Conservation (phyloP, 495 filamentous ascomycete genomes). For the Penicillium salamii region DNA sequence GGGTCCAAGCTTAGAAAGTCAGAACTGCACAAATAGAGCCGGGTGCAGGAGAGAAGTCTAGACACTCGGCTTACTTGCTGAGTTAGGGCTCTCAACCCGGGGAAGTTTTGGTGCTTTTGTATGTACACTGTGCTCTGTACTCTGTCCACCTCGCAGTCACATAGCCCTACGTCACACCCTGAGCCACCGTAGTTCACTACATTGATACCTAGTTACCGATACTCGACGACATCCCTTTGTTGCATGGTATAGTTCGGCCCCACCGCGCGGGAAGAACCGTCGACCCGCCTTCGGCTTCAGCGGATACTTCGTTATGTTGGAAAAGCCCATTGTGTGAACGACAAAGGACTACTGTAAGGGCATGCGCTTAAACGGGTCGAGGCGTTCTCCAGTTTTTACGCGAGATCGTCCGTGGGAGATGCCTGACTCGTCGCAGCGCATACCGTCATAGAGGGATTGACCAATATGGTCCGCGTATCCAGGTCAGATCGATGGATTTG, state of each 20-base stretch:
- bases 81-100: not conserved
- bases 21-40: not conserved
- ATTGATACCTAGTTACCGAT: no score
- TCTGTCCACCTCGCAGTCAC: not conserved
- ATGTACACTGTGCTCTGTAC: not conserved
- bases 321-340: not conserved
- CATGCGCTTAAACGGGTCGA: not conserved
- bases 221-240: no score
- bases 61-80: slow-evolving; percentile 4
- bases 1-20: not conserved
- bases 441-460: slow-evolving; percentile 2
- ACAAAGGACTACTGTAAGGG: not conserved
- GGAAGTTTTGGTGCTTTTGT: not conserved
- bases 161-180: not conserved
- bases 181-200: not conserved
- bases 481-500: slow-evolving; percentile 4
- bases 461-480: not conserved
- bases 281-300: slow-evolving; percentile 2
- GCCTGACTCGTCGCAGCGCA: not conserved
- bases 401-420: slow-evolving; percentile 1
- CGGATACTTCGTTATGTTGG: not conserved
- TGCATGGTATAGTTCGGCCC: slow-evolving; percentile 2
- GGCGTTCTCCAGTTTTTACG: slow-evolving; percentile 2
- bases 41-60: not conserved
- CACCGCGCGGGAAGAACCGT: slow-evolving; percentile 6